Evolutionary conservation across 1,284 basidiomycete genomes (phyloP).

Genomic region (Dichomitus squalens): DNA sequence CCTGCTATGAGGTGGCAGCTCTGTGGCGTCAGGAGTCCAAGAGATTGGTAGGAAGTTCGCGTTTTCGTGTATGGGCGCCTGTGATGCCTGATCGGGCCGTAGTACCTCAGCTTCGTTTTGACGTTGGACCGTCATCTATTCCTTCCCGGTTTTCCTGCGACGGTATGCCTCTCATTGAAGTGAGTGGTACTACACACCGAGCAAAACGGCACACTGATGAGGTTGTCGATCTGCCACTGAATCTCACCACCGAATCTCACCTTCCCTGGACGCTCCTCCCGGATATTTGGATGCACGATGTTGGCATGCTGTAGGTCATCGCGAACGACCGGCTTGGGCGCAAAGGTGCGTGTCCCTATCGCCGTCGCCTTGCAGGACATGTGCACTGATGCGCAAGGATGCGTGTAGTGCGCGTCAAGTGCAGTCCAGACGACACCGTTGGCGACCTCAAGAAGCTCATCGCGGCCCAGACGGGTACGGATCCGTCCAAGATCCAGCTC

Average conservation of each 20-base stretch:
- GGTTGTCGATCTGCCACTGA: neutral
- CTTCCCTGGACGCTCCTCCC: neutral
- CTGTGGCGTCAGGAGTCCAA: too few species aligned
- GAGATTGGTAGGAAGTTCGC: too few species aligned
- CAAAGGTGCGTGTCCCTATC: constrained; percentile 69
- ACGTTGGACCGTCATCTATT: neutral
- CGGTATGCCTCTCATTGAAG: constrained; percentile 23
- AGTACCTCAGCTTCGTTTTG: neutral
- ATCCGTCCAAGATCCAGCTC: constrained; percentile 83
- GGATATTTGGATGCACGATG: neutral
- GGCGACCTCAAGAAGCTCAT: constrained; percentile 97
- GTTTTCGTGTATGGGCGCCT: constrained; percentile 2
- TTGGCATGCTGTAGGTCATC: constrained; percentile 66
- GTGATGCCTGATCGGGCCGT: neutral
- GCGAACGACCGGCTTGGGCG: constrained; percentile 96
- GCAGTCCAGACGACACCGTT: constrained; percentile 93
- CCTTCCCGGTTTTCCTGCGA: neutral
- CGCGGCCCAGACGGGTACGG: constrained; percentile 94
- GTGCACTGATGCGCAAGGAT: neutral
- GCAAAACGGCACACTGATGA: neutral
- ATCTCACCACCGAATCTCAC: neutral
- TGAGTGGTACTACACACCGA: neutral
- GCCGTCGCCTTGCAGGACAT: neutral
- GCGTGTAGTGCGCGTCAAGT: constrained; percentile 85
- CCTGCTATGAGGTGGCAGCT: too few species aligned